A percentile compares a stretch with the other conserved stretches of the same genome.
phyloP scores from a whole-genome alignment of 768 basidiomycete genomes.

The Lentinula lateritia region DNA sequence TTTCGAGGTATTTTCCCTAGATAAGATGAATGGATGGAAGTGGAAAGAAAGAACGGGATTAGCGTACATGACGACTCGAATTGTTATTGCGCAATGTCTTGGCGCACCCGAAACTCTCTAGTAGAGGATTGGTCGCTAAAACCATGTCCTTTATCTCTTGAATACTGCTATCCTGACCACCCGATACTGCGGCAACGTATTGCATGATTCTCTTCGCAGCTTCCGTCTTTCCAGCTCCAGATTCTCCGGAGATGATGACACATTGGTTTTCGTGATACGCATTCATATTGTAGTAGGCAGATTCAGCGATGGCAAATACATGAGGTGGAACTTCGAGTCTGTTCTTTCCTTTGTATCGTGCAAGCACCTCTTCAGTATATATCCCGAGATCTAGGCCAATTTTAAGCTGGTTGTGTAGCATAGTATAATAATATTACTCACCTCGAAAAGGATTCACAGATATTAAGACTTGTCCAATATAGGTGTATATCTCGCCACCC shows the following conservation, averaged over 20 bases:
- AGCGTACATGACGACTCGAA: conserved; percentile 91
- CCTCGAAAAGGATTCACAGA: conserved; percentile 99
- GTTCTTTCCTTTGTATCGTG: conserved; percentile 92
- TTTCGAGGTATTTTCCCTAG: conserved; percentile 98
- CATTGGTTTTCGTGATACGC: conserved; percentile 99
- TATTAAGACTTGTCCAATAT: conserved; percentile 96
- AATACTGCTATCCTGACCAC: conserved; percentile 83
- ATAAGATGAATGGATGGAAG: conserved; percentile 11
- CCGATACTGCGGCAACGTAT: conserved; percentile 96
- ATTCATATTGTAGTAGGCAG: conserved; percentile 98
- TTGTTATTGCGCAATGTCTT: conserved; percentile 99
- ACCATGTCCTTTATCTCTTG: conserved; percentile 99
- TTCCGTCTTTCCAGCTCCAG: conserved; percentile 98
- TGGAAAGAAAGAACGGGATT: not conserved
- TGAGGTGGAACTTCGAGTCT: conserved; percentile 96
- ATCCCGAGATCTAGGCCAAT: conserved; percentile 80
- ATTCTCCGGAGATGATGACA: conserved; percentile 99
- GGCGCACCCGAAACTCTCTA: conserved; percentile 98
- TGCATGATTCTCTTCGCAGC: conserved; percentile 99
- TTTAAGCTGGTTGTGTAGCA: conserved; percentile 7
- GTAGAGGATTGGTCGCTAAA: conserved; percentile 91
- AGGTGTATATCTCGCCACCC: conserved; percentile 96
- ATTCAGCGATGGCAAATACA: conserved; percentile 96
- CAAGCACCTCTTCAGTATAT: conserved; percentile 86
- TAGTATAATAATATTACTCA: conserved; percentile 21